These are phyloP conservation scores for Elongisporangium prolatum DNA, from an alignment of 352 stramenopile species.

Conservation along the genomic window DNA sequence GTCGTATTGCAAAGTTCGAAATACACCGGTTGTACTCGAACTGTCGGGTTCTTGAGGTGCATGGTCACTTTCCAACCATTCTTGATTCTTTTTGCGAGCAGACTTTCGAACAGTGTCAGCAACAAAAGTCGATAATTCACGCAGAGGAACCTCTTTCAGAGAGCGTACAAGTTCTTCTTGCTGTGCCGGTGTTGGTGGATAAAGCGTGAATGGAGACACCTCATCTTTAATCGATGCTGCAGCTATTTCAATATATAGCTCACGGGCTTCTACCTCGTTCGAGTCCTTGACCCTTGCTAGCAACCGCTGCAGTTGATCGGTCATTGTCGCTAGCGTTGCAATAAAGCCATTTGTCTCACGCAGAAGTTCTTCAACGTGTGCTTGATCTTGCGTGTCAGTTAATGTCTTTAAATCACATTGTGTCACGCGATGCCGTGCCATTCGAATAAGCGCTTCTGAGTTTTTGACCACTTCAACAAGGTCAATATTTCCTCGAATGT, in stretches of 20 bases:
- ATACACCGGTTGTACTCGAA: neutral
- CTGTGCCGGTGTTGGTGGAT: conserved; percentile 35
- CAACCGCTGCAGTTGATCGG: conserved; percentile 27
- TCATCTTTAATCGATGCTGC: conserved; percentile 12
- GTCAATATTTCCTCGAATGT: conserved; percentile 12
- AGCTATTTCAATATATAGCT: conserved; percentile 32
- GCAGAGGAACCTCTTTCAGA: conserved; percentile 47
- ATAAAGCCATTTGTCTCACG: conserved; percentile 20
- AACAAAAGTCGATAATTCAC: conserved; percentile 26
- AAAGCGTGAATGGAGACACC: conserved; percentile 18
- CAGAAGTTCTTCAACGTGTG: conserved; percentile 9
- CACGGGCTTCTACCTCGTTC: conserved; percentile 28
- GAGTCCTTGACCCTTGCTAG: conserved; percentile 23
- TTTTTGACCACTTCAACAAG: conserved; percentile 29
- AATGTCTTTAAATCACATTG: conserved; percentile 9
- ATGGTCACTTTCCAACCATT: conserved; percentile 1
- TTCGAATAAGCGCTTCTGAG: conserved; percentile 27
- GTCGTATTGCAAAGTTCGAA: conserved; percentile 2
- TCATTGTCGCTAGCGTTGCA: conserved; percentile 21
- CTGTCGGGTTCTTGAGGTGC: neutral
- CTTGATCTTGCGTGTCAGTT: conserved; percentile 10
- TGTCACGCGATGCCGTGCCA: conserved; percentile 17
- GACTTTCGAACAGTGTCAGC: conserved; percentile 25
- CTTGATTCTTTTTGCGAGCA: conserved; percentile 13
- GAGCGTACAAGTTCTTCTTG: conserved; percentile 47